Evolutionary conservation across 306 rosid genomes (phyloP).

Genomic region (Cercis canadensis): DNA sequence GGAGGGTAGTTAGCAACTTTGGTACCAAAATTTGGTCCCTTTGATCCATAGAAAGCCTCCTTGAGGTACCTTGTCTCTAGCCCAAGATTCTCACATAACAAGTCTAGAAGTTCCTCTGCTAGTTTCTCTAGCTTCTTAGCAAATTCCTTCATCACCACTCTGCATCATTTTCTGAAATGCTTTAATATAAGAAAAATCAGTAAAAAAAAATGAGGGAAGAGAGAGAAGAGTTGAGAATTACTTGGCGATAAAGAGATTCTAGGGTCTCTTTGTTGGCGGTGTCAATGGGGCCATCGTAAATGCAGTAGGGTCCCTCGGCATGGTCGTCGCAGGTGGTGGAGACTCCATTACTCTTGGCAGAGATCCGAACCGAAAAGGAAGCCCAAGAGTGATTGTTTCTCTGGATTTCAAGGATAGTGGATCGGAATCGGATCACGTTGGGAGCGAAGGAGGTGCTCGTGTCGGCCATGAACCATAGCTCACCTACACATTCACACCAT

Average conservation of each 20-base stretch:
- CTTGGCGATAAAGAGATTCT: constrained; percentile 84
- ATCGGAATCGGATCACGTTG: constrained; percentile 46
- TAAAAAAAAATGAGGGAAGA: background rate
- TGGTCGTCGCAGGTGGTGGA: constrained; percentile 44
- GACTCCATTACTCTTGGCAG: constrained; percentile 43
- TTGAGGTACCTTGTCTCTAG: too few relatives aligned
- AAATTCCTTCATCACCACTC: too few relatives aligned
- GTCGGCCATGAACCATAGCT: constrained; percentile 69
- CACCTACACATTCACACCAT: too few relatives aligned
- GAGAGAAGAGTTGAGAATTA: background rate
- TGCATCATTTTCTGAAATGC: too few relatives aligned
- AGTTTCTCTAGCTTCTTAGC: too few relatives aligned
- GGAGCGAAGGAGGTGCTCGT: constrained; percentile 57
- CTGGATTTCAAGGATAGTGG: constrained; percentile 42
- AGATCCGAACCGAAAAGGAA: constrained; percentile 52
- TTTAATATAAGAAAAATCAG: too few relatives aligned
- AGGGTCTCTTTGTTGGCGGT: constrained; percentile 84
- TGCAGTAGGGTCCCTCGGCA: constrained; percentile 65
- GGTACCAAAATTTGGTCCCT: too few relatives aligned
- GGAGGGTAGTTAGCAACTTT: too few relatives aligned
- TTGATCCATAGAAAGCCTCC: too few relatives aligned
- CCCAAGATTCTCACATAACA: too few relatives aligned
- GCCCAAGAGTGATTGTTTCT: constrained; percentile 44
- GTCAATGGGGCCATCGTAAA: constrained; percentile 81
- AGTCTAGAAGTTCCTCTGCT: too few relatives aligned